Evolutionary conservation across 306 rosid genomes (phyloP), one percentile per base, ranked within the genome.

Genomic region (Cucumis cinereus): DNA sequence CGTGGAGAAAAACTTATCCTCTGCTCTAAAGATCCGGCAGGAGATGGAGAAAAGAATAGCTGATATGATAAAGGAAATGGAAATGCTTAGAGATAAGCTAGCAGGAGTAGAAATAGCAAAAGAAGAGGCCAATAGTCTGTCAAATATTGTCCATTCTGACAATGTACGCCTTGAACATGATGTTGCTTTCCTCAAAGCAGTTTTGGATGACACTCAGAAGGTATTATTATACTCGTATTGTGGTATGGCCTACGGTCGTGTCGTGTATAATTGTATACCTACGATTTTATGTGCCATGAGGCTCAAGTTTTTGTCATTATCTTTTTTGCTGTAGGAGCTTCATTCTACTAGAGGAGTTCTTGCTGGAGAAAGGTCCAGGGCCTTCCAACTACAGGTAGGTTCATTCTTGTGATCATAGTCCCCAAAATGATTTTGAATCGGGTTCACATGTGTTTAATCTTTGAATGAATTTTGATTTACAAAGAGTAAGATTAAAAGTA

Each of bases 141-240:
- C 98, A 3, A 91, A 84, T 77, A 87, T 90, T 56, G 97, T 91
- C 76, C 97, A 94, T 60, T 92, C 95, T 24, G 97, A 94, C 89
- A 94, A 94, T 66, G 95, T 91, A 16, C 85, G 97, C 82, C 97
- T 94, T 16, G 99, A 94, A 82, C 99, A 90, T 64, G 99, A 94
- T 56, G 97, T 94, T 85, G 99, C 99, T 77, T 94, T 94, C 77
- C 97, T 94, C 87, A 94, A 94, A 87, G 99, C 97, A 43, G 88
- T 94, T 73, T 89, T 90, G 75, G 99, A 94, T 66, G 99, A 94
- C 80, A 94, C 97, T 16, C 99, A 92, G 77, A 92, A 94, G 97
- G 97, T 94, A 84, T 50, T 91, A 84, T 47, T 47, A 1, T 66
- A 6, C 74, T 40, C 8, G n/a, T 40, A 6, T 38, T 13, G 10